Evolutionary conservation across 140 eudicot genomes (phyloP).

Genomic region (Bidens hawaiensis): DNA sequence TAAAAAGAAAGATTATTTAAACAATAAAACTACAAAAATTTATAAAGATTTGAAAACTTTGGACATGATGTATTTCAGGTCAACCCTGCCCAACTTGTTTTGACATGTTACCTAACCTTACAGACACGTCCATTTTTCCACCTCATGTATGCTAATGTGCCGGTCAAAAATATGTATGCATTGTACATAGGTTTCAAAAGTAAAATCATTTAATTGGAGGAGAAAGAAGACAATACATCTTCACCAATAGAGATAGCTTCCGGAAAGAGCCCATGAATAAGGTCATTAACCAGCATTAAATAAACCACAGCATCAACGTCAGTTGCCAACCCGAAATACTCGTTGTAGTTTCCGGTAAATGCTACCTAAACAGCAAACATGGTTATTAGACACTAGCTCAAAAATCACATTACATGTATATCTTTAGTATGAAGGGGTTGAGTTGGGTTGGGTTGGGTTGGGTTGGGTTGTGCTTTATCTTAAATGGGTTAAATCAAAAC

Average conservation of each 20-base stretch:
- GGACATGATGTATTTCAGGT: not conserved
- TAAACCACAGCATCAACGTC: constrained; percentile 96
- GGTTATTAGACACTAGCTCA: constrained; percentile 9
- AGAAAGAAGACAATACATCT: constrained; percentile 61
- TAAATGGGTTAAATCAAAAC: not conserved
- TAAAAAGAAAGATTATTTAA: too few species aligned
- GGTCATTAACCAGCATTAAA: constrained; percentile 93
- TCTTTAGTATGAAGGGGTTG: not conserved
- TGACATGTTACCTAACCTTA: not conserved
- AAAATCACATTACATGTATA: not conserved
- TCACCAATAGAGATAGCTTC: constrained; percentile 84
- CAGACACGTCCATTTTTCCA: not conserved
- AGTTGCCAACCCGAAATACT: constrained; percentile 81
- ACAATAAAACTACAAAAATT: not conserved
- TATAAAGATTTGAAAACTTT: not conserved
- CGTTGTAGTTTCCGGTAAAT: constrained; percentile 93
- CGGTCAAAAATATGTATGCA: not conserved
- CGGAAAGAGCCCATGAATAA: constrained; percentile 89
- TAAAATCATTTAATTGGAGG: not conserved
- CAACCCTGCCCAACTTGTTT: not conserved
- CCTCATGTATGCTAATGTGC: not conserved
- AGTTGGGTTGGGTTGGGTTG: not conserved
- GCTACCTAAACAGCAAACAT: constrained; percentile 40
- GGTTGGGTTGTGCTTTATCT: not conserved
- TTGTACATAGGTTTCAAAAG: not conserved